phyloP scores from a whole-genome alignment of 1,284 basidiomycete genomes.

The Bjerkandera adusta region DNA sequence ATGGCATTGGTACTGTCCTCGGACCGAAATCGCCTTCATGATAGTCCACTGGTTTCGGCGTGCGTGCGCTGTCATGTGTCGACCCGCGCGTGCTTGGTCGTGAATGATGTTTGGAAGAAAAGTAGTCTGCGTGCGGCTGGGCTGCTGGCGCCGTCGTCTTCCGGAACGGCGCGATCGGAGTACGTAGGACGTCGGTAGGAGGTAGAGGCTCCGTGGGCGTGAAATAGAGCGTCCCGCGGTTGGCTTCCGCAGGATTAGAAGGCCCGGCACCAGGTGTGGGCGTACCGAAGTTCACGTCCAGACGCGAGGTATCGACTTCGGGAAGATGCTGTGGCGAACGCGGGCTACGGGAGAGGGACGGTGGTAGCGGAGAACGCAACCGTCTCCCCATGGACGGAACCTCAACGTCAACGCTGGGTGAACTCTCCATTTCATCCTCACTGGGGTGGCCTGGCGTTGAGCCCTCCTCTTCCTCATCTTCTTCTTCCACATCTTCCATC shows the following conservation, averaged over 20 bases:
- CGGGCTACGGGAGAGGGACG: constrained; percentile 17
- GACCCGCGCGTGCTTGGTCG: constrained; percentile 5
- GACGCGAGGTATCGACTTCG: constrained; percentile 22
- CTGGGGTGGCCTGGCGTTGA: constrained; percentile 27
- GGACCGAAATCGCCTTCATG: constrained; percentile 8
- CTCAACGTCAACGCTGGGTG: constrained; percentile 18
- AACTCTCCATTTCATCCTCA: constrained; percentile 30
- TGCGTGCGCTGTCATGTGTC: constrained; percentile 17
- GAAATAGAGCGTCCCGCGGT: constrained; percentile 19
- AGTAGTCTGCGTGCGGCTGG: constrained; percentile 24
- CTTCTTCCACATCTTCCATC: constrained; percentile 37
- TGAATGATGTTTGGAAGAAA: constrained; percentile 25
- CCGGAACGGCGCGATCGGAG: constrained; percentile 13
- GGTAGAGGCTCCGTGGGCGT: constrained; percentile 19
- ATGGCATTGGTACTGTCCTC: constrained; percentile 15
- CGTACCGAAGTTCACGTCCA: constrained; percentile 19
- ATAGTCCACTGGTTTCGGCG: constrained; percentile 37
- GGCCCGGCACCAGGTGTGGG: constrained; percentile 11
- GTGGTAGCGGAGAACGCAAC: constrained; percentile 15
- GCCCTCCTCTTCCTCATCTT: constrained; percentile 35
- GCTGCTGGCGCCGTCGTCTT: constrained; percentile 11
- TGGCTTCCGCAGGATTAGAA: constrained; percentile 6
- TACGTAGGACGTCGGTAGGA: constrained; percentile 15
- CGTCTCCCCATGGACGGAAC: constrained; percentile 17
- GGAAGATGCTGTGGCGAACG: constrained; percentile 18